Percentiles rank a stretch among this genome's conserved stretches.
Evolutionary conservation across 2,329 filamentous ascomycete genomes (phyloP).

Genomic region (Leptographium radiaticola): DNA sequence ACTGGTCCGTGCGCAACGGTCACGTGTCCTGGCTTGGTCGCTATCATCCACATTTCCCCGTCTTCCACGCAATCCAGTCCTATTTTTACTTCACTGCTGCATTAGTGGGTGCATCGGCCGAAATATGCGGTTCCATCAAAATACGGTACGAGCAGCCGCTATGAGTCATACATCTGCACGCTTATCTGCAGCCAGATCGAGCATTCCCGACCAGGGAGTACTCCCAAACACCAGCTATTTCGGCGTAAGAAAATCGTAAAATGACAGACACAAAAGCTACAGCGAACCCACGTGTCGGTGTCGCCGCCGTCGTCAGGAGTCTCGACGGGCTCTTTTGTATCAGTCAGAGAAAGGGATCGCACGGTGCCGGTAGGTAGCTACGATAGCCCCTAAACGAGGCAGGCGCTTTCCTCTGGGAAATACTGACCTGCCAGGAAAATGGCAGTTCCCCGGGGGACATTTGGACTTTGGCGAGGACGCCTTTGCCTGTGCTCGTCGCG

Average conservation of each 20-base stretch:
- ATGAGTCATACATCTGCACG: too few species aligned
- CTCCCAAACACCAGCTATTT: not conserved
- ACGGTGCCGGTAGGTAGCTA: slow-evolving; percentile 31
- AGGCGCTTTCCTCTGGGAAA: not conserved
- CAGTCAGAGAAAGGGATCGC: slow-evolving; percentile 33
- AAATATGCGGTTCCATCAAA: too few species aligned
- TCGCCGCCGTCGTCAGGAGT: slow-evolving; percentile 32
- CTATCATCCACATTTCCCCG: too few species aligned
- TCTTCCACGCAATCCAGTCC: too few species aligned
- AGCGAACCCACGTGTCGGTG: slow-evolving; percentile 27
- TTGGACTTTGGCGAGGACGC: slow-evolving; percentile 56
- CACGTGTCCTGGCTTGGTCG: too few species aligned
- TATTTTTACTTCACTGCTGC: too few species aligned
- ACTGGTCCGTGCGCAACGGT: too few species aligned
- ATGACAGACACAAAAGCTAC: not conserved
- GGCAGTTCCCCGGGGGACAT: slow-evolving; percentile 62
- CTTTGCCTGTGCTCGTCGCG: slow-evolving; percentile 49
- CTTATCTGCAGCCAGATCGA: too few species aligned
- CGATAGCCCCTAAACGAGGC: not conserved
- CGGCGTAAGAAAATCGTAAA: not conserved
- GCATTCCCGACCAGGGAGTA: too few species aligned
- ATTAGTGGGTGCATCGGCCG: too few species aligned
- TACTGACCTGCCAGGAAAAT: slow-evolving; percentile 16
- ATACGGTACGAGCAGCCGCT: too few species aligned
- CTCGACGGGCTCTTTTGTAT: slow-evolving; percentile 30